Evolutionary conservation across 2,329 filamentous ascomycete genomes (phyloP).

Genomic region (Blastomyces silverae): DNA sequence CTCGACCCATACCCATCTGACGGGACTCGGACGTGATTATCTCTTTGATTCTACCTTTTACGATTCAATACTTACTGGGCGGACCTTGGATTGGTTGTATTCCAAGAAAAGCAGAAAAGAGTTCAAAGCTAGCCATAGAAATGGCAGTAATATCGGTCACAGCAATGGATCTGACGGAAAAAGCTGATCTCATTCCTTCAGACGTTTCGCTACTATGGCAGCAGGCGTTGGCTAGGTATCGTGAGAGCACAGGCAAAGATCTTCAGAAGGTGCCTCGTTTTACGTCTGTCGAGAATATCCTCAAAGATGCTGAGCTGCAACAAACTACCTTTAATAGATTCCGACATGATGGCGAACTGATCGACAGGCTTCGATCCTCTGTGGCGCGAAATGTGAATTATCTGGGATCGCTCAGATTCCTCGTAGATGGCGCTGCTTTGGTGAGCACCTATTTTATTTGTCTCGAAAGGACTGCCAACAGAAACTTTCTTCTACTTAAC

Average conservation of each 20-base stretch:
- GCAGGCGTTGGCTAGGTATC: conserved; percentile 1
- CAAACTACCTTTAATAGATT: neutral
- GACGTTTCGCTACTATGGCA: neutral
- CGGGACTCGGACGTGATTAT: neutral
- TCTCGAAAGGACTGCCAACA: neutral
- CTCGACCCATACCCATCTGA: neutral
- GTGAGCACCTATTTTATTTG: neutral
- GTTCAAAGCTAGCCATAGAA: neutral
- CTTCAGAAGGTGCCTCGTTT: neutral
- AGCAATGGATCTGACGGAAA: neutral
- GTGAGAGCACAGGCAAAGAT: conserved; percentile 1
- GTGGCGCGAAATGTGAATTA: neutral
- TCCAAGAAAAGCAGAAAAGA: neutral
- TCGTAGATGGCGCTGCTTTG: conserved; percentile 8
- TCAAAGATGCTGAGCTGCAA: neutral
- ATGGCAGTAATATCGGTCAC: neutral
- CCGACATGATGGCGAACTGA: conserved; percentile 2
- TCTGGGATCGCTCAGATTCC: neutral
- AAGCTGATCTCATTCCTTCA: neutral
- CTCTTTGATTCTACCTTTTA: neutral
- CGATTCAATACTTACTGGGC: neutral
- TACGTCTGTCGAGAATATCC: neutral
- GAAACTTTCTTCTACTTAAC: neutral
- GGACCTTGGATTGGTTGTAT: neutral
- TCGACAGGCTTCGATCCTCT: conserved; percentile 7